These are phyloP conservation scores for Achaetomiella virescens DNA, from an alignment of 495 filamentous ascomycete species.

Conservation along the genomic window DNA sequence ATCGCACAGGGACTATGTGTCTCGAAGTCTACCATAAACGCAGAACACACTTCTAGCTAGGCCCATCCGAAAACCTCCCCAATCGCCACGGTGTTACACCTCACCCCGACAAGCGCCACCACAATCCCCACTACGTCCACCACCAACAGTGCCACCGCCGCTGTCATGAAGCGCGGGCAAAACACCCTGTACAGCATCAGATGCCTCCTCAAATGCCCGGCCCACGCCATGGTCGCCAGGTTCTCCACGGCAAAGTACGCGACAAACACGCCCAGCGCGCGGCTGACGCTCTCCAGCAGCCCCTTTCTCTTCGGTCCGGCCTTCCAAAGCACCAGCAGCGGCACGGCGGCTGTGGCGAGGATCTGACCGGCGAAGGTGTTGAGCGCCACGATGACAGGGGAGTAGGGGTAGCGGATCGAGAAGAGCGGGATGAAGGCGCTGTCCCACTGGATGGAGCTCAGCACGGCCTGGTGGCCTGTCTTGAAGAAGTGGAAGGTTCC, in stretches of 20 bases:
- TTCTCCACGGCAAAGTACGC: constrained; percentile 76
- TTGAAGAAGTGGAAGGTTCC: constrained; percentile 95
- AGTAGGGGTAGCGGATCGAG: constrained; percentile 82
- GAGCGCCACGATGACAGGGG: constrained; percentile 68
- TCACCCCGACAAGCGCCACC: constrained; percentile 62
- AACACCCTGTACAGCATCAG: constrained; percentile 98
- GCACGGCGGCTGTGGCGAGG: constrained; percentile 68
- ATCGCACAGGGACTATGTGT: neutral
- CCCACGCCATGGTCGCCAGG: constrained; percentile 80
- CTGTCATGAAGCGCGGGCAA: constrained; percentile 81
- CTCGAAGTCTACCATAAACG: too few species aligned
- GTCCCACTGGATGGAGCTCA: constrained; percentile 92
- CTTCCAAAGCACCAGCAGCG: constrained; percentile 85
- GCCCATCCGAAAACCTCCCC: constrained; percentile 84
- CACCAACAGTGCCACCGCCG: constrained; percentile 61
- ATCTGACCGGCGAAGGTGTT: constrained; percentile 91
- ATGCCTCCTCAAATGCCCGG: constrained; percentile 78
- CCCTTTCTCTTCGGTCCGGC: constrained; percentile 49
- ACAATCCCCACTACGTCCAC: constrained; percentile 69
- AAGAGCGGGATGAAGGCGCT: constrained; percentile 86
- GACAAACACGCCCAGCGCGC: constrained; percentile 64
- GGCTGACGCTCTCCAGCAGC: constrained; percentile 61
- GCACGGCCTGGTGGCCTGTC: constrained; percentile 89
- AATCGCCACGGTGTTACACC: constrained; percentile 69
- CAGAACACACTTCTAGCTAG: constrained; percentile 21